phyloP scores from a whole-genome alignment of 805 yeast genomes.

The Starmerella tilneyi region DNA sequence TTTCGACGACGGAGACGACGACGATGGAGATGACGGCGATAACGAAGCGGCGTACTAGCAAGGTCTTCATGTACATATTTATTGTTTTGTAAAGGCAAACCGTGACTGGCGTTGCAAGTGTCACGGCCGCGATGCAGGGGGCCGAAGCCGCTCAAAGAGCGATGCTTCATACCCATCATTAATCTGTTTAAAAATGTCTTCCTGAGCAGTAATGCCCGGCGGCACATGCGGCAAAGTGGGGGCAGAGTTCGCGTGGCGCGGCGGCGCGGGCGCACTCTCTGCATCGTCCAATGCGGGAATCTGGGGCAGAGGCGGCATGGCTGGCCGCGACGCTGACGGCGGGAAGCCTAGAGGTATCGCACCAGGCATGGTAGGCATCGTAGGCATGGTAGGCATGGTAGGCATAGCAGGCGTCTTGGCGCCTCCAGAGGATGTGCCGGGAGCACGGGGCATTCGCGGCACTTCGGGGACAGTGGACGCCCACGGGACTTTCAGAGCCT shows the following conservation, averaged over 20 bases:
- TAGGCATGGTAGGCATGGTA: not conserved
- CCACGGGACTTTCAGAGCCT: not conserved
- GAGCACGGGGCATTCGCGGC: not conserved
- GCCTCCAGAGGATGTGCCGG: too few species aligned
- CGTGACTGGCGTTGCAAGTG: not conserved
- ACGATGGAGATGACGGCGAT: conserved; percentile 46
- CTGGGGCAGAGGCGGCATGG: not conserved
- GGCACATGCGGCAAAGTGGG: not conserved
- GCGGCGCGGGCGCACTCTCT: conserved; percentile 4
- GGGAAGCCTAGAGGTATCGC: not conserved
- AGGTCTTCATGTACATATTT: not conserved
- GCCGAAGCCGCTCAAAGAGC: conserved; percentile 25
- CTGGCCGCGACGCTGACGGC: not conserved
- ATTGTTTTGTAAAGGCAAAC: not conserved
- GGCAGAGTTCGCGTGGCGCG: conserved; percentile 3
- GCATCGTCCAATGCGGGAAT: not conserved
- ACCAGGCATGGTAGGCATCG: not conserved
- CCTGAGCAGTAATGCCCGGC: conserved; percentile 15
- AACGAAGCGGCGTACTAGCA: conserved; percentile 59
- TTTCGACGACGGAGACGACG: conserved; percentile 56
- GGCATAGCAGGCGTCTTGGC: not conserved
- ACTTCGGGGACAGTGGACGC: not conserved
- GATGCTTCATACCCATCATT: conserved; percentile 33
- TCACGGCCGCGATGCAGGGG: conserved; percentile 12
- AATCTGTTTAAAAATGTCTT: conserved; percentile 27